Evolutionary conservation across 306 rosid genomes (phyloP), one percentile per base, ranked within the genome.

Genomic region (Senna siamea): DNA sequence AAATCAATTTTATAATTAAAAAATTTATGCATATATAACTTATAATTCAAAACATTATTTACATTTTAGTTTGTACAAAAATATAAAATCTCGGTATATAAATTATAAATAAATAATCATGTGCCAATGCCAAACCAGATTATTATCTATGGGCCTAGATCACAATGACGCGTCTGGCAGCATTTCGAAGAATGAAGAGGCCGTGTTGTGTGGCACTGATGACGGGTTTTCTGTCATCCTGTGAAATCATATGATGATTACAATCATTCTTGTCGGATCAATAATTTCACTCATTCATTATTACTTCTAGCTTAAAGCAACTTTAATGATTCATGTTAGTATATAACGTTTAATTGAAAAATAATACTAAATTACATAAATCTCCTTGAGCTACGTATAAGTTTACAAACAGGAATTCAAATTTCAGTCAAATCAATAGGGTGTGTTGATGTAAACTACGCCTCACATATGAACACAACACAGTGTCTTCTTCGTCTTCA

Each of bases 201-300:
- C 65, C 76, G 32, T 46, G 19, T 28, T 62, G 6, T 26, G 35
- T 40, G 76, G 72, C 76, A 74, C 38, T 18, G 14, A 67, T 74
- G 30, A 51, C 0, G 78, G 57, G 13, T 60, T 20, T 50, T 19
- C n/a, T 59, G 41, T 57, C 9, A 18, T 17, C 23, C 34, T 53
- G 30, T 26, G 38, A 55, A 62, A 61, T 77, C 40, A 64, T n/a
- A n/a, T 71, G 41, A 78, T 62, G 26, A 54, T 35, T 20, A 32
- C 38, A 19, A 53, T 14, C 12, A 54, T 71, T 55, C 69, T 51
- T 35, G 69, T 66, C 54, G 30, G 46, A 65, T 65, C 60, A 63
- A 15, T 9, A 6, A 34, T 40, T 61, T 18, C 68, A 41, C n/a
- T 28, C 65, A 38, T 14, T 22, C 22, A 40, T 52, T 28, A 13